These are phyloP conservation scores for Eucalyptus paniculata DNA, from an alignment of 345 rosid genomes.

Conservation along the genomic window DNA sequence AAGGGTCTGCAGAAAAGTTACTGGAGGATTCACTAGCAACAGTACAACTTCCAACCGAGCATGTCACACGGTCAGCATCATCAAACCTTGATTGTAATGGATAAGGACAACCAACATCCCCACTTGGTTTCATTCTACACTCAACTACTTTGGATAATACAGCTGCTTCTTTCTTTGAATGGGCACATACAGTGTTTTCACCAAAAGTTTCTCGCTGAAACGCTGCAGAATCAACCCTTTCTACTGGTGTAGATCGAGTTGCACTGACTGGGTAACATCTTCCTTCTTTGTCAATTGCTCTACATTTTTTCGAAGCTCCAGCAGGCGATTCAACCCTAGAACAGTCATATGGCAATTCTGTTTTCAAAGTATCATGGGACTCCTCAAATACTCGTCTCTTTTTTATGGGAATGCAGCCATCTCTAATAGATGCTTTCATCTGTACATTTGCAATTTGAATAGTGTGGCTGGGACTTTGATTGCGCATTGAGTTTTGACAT, in stretches of 20 bases:
- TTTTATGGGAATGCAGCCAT: not conserved
- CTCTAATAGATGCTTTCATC: not conserved
- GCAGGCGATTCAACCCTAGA: not conserved
- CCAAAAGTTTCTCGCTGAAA: slow-evolving; percentile 11
- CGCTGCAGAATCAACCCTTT: slow-evolving; percentile 10
- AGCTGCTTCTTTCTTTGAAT: not conserved
- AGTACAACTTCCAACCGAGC: slow-evolving; percentile 69
- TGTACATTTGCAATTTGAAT: not conserved
- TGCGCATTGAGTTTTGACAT: not conserved
- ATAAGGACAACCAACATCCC: slow-evolving; percentile 10
- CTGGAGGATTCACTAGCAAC: slow-evolving; percentile 6
- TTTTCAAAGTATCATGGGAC: not conserved
- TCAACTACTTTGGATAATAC: slow-evolving; percentile 14
- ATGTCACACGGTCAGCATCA: slow-evolving; percentile 24
- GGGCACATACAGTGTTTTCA: slow-evolving; percentile 13
- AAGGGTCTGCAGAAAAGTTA: slow-evolving; percentile 13
- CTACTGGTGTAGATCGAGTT: not conserved
- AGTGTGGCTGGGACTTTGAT: not conserved
- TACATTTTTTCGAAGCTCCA: not conserved
- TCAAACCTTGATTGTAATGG: slow-evolving; percentile 6
- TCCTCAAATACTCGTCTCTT: not conserved
- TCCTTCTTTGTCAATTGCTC: slow-evolving; percentile 15
- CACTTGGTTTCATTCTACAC: slow-evolving; percentile 22
- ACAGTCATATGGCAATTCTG: not conserved
- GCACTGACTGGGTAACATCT: not conserved